phyloP scores from a whole-genome alignment of 1,284 basidiomycete species.

The Mycena citricolor region DNA sequence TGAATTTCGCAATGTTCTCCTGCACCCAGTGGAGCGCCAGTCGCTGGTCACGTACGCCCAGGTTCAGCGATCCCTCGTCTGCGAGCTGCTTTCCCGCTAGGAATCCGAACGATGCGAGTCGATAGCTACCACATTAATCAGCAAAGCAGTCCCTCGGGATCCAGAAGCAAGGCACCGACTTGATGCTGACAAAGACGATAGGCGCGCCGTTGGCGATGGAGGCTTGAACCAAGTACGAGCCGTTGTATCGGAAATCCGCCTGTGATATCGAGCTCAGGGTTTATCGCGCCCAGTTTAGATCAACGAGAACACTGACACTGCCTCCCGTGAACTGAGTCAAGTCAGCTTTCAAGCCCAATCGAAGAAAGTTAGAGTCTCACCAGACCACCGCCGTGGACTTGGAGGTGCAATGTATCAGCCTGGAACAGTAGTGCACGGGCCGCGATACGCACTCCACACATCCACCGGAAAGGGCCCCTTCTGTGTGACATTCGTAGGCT shows the following conservation, averaged over 20 bases:
- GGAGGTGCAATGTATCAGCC: background rate
- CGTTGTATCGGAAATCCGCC: conserved; percentile 21
- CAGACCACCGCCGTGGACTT: conserved; percentile 20
- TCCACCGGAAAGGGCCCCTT: conserved; percentile 8
- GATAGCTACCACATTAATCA: conserved; percentile 15
- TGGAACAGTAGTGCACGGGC: background rate
- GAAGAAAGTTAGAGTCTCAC: conserved; percentile 12
- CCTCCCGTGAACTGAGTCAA: conserved; percentile 14
- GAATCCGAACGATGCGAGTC: conserved; percentile 22
- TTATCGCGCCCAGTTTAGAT: background rate
- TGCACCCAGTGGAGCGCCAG: conserved; percentile 22
- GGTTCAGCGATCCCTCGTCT: conserved; percentile 19
- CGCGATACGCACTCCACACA: conserved; percentile 17
- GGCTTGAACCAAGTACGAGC: conserved; percentile 19
- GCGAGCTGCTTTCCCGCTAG: conserved; percentile 16
- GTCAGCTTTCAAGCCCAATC: background rate
- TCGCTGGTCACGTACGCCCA: conserved; percentile 21
- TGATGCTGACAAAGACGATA: conserved; percentile 19
- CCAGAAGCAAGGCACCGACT: conserved; percentile 2
- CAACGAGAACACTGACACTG: conserved; percentile 16
- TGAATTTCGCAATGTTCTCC: conserved; percentile 20
- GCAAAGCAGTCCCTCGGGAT: background rate
- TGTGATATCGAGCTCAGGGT: background rate
- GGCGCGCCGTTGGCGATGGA: conserved; percentile 16
- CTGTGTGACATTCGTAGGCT: conserved; percentile 7